Evolutionary conservation across 108 stramenopile genomes (phyloP).

Genomic region (Nannochloropsis gaditana): DNA sequence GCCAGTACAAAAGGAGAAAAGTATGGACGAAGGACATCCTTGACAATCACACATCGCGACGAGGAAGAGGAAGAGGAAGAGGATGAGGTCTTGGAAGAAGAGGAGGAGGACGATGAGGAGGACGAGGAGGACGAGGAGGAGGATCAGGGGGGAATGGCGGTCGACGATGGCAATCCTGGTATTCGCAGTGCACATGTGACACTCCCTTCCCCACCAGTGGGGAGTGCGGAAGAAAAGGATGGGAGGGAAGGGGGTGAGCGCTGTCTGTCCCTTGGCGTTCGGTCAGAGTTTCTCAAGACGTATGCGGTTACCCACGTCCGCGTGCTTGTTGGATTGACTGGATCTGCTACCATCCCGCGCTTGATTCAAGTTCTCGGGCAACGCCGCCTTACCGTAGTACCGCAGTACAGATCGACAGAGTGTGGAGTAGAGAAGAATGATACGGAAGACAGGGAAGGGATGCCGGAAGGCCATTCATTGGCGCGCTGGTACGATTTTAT

Average conservation of each 20-base stretch:
- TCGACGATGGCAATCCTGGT: not conserved
- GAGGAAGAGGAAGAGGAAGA: not conserved
- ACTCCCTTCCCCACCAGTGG: not conserved
- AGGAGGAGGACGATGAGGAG: not conserved
- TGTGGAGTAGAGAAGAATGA: not conserved
- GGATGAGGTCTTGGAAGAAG: not conserved
- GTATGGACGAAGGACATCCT: not conserved
- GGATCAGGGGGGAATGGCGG: not conserved
- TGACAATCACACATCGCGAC: not conserved
- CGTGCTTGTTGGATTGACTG: not conserved
- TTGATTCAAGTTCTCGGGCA: not conserved
- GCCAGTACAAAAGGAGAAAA: not conserved
- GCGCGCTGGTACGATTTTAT: not conserved
- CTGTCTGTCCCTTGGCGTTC: not conserved
- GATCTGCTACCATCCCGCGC: not conserved
- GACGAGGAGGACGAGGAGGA: not conserved
- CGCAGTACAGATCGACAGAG: not conserved
- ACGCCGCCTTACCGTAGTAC: not conserved
- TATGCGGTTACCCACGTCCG: not conserved
- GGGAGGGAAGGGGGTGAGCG: not conserved
- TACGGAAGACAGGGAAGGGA: not conserved
- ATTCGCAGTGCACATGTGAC: not conserved
- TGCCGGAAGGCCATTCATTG: not conserved
- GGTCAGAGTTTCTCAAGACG: not conserved
- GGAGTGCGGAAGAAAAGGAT: not conserved